Evolutionary conservation across 2,329 filamentous ascomycete genomes (phyloP).

Genomic region (Elsinoe fawcettii): DNA sequence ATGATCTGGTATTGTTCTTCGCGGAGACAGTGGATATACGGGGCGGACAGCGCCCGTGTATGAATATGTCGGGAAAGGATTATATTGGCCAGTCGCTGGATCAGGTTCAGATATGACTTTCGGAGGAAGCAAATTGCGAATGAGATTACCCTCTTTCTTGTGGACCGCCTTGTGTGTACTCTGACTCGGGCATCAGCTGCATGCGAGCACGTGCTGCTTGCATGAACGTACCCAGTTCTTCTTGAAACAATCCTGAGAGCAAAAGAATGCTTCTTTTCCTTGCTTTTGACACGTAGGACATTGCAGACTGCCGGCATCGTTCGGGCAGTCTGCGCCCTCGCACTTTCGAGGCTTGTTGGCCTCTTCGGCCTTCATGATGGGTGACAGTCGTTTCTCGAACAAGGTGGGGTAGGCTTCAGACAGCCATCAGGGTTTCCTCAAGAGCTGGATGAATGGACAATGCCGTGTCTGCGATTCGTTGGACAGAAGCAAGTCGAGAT

Average conservation of each 20-base stretch:
- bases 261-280: constrained; percentile 88
- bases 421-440: constrained; percentile 10
- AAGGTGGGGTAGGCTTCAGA: constrained; percentile 2
- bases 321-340: constrained; percentile 72
- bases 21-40: constrained; percentile 60
- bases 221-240: constrained; percentile 73
- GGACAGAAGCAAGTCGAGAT: neutral
- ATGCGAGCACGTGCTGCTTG: constrained; percentile 21
- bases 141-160: constrained; percentile 66
- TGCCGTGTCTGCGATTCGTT: neutral
- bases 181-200: constrained; percentile 41
- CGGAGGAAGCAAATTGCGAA: constrained; percentile 66
- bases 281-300: constrained; percentile 93
- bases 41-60: constrained; percentile 78
- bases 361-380: constrained; percentile 10
- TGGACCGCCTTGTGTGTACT: constrained; percentile 73
- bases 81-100: constrained; percentile 81
- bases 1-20: constrained; percentile 64
- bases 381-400: neutral
- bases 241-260: constrained; percentile 98
- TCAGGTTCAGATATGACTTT: constrained; percentile 84
- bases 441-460: neutral
- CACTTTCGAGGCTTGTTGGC: constrained; percentile 40
- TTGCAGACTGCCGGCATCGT: constrained; percentile 77
- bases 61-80: constrained; percentile 82